phyloP scores from a whole-genome alignment of 2,329 filamentous ascomycete genomes.

The Beauveria bassiana region DNA sequence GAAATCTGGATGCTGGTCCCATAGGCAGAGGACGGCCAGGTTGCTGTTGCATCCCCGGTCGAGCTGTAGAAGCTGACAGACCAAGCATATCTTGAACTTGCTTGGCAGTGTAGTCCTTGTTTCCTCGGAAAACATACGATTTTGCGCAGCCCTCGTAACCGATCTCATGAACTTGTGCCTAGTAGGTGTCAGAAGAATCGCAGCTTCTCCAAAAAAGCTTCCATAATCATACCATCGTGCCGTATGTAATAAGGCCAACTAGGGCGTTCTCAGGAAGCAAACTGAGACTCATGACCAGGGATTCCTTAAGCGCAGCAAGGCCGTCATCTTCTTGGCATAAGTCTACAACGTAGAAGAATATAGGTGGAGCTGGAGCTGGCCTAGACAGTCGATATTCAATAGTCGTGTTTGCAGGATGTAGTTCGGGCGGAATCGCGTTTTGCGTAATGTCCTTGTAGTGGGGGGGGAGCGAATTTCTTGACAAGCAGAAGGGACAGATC shows the following conservation, averaged over 20 bases:
- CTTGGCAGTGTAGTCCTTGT: slow-evolving; percentile 96
- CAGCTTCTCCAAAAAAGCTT: too few relatives aligned
- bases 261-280: slow-evolving; percentile 73
- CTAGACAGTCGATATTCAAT: slow-evolving; percentile 79
- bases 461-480: slow-evolving; percentile 71
- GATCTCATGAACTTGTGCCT: slow-evolving; percentile 95
- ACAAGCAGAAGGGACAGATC: slow-evolving; percentile 85
- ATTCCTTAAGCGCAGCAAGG: slow-evolving; percentile 74
- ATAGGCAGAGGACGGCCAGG: slow-evolving; percentile 69
- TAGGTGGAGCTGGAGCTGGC: slow-evolving; percentile 76
- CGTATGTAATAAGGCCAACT: slow-evolving; percentile 78
- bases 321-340: slow-evolving; percentile 85
- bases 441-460: slow-evolving; percentile 88
- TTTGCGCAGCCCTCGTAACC: slow-evolving; percentile 97
- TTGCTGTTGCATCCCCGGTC: slow-evolving; percentile 67
- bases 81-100: slow-evolving; percentile 99
- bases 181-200: slow-evolving; percentile 11
- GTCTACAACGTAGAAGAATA: slow-evolving; percentile 82
- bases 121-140: slow-evolving; percentile 95
- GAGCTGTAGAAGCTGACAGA: slow-evolving; percentile 61
- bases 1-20: slow-evolving; percentile 79
- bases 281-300: slow-evolving; percentile 77
- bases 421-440: slow-evolving; percentile 73
- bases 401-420: slow-evolving; percentile 77
- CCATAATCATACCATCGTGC: slow-evolving; percentile 66